Evolutionary conservation across 768 basidiomycete genomes (phyloP), one percentile per base, ranked within the genome.

Genomic region (Phaeotremella skinneri): DNA sequence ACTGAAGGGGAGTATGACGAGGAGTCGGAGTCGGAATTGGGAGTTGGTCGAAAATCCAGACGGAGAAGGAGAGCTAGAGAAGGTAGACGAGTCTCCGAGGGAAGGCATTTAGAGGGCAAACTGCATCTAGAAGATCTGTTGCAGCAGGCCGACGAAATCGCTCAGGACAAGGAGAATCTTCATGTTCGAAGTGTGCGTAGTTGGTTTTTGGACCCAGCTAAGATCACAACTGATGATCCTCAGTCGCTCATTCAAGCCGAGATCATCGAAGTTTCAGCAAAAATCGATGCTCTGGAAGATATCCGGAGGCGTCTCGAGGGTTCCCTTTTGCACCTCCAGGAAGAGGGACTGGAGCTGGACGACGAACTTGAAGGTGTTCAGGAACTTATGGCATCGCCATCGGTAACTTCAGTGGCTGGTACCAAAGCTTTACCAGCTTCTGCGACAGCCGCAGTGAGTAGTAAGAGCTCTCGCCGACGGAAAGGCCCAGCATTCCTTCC

Each of bases 341-440:
- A 99, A 73, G 94, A 98, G 66, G 93, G 96, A 62, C 80, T 99
- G 23, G 94, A 97, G 71, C 79, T 99, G n/a, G 91, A 96, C 69
- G 94, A 96, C 60, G 94, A 99, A 79, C 77, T 96, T 55, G 85
- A 90, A 78, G 92, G 92, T 34, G 89, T 96, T 20, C 85, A 86
- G 70, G 91, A 98, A 75, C 83, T 89, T 59, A 78, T 91, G 56
- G 83, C 73, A 26, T 65, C 67, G 9, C 73, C 74, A 1, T 55
- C 58, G 11, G 60, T 76, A 43, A 71, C 66, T 16, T 68, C 69
- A 23, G 65, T 62, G 1, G 61, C 71, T 16, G 60, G 67, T n/a
- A 64, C 64, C 73, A 37, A 74, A 75, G 45, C 80, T 79, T n/a
- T 65, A 16, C 65, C 78, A 79, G 52, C 70, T 81, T 47, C 83